Percentiles rank a stretch among this genome's conserved stretches.
Conservation (phyloP, 495 filamentous ascomycete genomes). For the Aspergillus taichungensis region DNA sequence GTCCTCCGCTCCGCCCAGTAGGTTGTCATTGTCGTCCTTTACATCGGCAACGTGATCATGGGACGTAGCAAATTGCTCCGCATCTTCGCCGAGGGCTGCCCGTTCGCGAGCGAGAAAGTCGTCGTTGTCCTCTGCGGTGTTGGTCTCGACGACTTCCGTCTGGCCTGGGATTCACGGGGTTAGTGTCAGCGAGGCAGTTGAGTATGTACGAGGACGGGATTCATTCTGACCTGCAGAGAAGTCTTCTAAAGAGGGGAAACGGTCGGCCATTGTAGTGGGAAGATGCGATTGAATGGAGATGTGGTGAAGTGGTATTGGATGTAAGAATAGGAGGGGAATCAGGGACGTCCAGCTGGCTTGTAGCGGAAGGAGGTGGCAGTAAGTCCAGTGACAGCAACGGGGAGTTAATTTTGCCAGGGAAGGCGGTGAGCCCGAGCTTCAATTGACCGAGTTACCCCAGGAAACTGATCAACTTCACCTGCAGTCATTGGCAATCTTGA, state of each 20-base stretch:
- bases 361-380: conserved; percentile 13
- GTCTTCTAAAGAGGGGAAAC: conserved; percentile 94
- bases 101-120: conserved; percentile 89
- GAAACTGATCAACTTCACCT: conserved; percentile 5
- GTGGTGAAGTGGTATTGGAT: not conserved
- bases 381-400: conserved; percentile 10
- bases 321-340: not conserved
- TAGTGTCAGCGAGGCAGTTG: conserved; percentile 8
- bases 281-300: not conserved
- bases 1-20: conserved; percentile 57
- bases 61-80: conserved; percentile 75
- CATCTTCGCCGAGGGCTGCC: conserved; percentile 83
- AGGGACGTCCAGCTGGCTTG: conserved; percentile 15
- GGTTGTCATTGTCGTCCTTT: conserved; percentile 56
- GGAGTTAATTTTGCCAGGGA: conserved; percentile 21
- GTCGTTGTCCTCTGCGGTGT: conserved; percentile 41
- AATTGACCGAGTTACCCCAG: not conserved
- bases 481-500: too few relatives aligned
- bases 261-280: conserved; percentile 67
- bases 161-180: conserved; percentile 41
- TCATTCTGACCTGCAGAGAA: conserved; percentile 72
- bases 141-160: conserved; percentile 42
- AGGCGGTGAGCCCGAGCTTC: conserved; percentile 25
- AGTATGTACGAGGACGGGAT: conserved; percentile 3
- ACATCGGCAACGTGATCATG: conserved; percentile 57